Evolutionary conservation across 1,284 basidiomycete genomes (phyloP).

Genomic region (Golubevia pallescens): DNA sequence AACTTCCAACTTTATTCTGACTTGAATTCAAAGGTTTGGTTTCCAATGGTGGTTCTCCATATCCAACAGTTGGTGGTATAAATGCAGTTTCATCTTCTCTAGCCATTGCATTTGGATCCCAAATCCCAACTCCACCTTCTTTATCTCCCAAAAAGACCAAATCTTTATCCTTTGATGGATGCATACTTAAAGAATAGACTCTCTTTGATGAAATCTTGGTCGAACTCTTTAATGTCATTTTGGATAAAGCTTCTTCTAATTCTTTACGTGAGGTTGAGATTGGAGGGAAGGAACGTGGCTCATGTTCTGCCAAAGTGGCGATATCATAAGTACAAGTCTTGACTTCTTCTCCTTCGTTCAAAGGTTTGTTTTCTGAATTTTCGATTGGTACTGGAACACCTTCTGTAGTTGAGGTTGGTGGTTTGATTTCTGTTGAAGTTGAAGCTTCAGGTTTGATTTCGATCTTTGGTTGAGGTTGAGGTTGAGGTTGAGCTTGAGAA

Average conservation of each 20-base stretch:
- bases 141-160: slow-evolving; percentile 58
- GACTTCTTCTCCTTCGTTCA: slow-evolving; percentile 14
- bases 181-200: slow-evolving; percentile 49
- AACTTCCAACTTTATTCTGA: background rate
- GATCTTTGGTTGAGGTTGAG: slow-evolving; percentile 6
- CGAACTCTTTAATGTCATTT: slow-evolving; percentile 39
- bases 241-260: slow-evolving; percentile 31
- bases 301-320: no score
- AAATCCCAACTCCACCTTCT: slow-evolving; percentile 50
- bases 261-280: slow-evolving; percentile 12
- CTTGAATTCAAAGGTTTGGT: background rate
- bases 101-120: slow-evolving; percentile 36
- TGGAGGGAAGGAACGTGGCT: background rate
- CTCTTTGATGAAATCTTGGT: slow-evolving; percentile 43
- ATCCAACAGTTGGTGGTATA: no score
- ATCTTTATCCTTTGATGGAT: slow-evolving; percentile 46
- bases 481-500: background rate
- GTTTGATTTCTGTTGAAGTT: slow-evolving; percentile 11
- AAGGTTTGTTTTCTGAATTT: no score
- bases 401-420: background rate
- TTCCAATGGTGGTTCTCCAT: no score
- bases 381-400: slow-evolving; percentile 7
- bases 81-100: background rate
- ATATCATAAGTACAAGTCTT: background rate
- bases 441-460: slow-evolving; percentile 15